Base-by-base conservation (phyloP, 768 basidiomycete species). In the Leccinum aurantiacum region DNA sequence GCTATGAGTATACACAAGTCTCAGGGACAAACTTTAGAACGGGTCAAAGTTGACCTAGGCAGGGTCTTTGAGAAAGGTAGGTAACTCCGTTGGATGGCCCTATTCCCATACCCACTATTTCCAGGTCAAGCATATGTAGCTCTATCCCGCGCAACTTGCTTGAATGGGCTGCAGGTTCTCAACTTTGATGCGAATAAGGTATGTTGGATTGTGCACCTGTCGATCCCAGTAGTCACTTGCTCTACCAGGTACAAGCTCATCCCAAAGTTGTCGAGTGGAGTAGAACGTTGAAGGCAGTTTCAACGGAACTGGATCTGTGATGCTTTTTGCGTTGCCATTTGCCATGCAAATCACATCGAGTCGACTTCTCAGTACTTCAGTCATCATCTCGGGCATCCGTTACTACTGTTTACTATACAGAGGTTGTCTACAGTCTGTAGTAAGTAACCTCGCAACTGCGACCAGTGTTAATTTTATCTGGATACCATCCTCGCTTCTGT, bases 1-100 rank as follows among this genome's bases (percentile, higher is more conserved):
- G 95, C 96, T 0, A 96, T 98, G 93, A 92, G 90, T 51, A 98
- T 98, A 63, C 97, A 99, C 74, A 99, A 99, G 72, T 91, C 91
- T 11, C 97, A 99, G 73, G 97, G 97, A 10, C 97, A 98, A 73
- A 98, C 97, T 0, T 79, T 99, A 10, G 90, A 95, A 25, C 86
- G 93, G 50, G 95, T 98, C 66, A 96, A 91, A 70, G 95, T 98
- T 48, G 95, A 98, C 69, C 80, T 99, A 37, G 87, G 87, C 31
- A 89, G 86, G 70, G 90, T 98, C 5, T 99, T 99, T 69, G 97
- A 94, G 75, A 93, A 92, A 74, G 93, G 91, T 85, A 53, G 24
- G 78, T 62, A 24, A 24, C 3, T n/a, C 17, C n/a, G 8, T 27
- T 10, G 19, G 22, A 24, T 22, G 10, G 25, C 59, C 35, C 14